Evolutionary conservation across 2,329 filamentous ascomycete species (phyloP), one percentile per base, ranked within the genome.

Genomic region (Arthroderma sp.): DNA sequence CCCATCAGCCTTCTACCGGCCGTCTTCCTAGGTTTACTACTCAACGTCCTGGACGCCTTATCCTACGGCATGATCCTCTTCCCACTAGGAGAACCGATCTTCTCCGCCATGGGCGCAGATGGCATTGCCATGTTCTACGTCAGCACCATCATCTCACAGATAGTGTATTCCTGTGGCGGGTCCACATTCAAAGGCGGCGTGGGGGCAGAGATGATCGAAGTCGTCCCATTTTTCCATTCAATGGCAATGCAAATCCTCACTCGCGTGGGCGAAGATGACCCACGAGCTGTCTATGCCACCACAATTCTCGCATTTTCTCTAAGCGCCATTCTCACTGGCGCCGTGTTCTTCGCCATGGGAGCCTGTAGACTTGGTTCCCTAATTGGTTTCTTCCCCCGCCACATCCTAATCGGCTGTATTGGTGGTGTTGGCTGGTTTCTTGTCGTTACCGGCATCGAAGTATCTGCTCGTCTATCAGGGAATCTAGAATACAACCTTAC

Each of bases 101-200:
- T 98, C 69, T 82, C 86, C 28, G 81, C 86, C 61, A 81, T 97
- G 5, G 93, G 91, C 1, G 85, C 91, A 0, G 91, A 95, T 58
- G 93, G 93, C 23, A 95, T 98, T 57, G 95, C 93, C 0, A 96
- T 98, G 73, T 98, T 97, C 74, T 98, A 97, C 70, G 88, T 98
- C 64, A 96, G 91, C 77, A 96, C 91, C 58, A 95, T 98, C 61
- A 81, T 97, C 41, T 87, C 93, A 0, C 93, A 98, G 69, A 72
- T 98, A 55, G 87, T 89, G 15, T 97, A 91, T 69, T 96, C 91
- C 0, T 79, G 80, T 19, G 84, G 84, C 2, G 87, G 89, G 0
- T 96, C 91, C 66, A 84, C 88, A 35, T 98, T 98, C 74, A 86
- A 81, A 63, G 91, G 93, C 15, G 90, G 88, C 2, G 84, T 98